These are phyloP conservation scores for Apostasia shenzhenica DNA, from an alignment of 106 monocot genomes.

Conservation along the genomic window DNA sequence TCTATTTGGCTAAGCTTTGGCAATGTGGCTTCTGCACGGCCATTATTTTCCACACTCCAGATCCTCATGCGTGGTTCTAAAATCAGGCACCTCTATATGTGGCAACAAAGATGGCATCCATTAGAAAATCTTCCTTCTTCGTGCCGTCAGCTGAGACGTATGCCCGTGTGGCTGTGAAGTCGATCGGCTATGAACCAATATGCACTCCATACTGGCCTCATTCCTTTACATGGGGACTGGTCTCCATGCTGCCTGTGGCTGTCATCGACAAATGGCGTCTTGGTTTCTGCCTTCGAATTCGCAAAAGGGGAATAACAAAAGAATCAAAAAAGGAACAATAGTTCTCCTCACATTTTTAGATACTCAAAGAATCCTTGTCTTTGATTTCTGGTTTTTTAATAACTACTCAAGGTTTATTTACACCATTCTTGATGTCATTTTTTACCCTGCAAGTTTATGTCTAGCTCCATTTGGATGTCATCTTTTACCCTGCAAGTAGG, in stretches of 20 bases:
- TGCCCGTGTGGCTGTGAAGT: slow-evolving; percentile 45
- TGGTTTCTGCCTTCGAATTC: slow-evolving; percentile 54
- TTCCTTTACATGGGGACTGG: slow-evolving; percentile 61
- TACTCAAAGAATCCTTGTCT: no score
- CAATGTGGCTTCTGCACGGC: no score
- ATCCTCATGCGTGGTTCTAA: slow-evolving; percentile 4
- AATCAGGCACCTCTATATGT: slow-evolving; percentile 81
- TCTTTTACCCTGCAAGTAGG: no score
- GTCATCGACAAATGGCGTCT: slow-evolving; percentile 69
- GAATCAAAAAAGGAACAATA: slow-evolving; percentile 44
- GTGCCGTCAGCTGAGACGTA: slow-evolving; percentile 75
- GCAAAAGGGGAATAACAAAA: slow-evolving; percentile 68
- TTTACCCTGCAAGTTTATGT: no score
- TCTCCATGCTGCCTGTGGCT: slow-evolving; percentile 52
- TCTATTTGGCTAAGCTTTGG: no score
- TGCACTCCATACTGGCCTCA: slow-evolving; percentile 98
- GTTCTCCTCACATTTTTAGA: neutral
- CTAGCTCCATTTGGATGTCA: no score
- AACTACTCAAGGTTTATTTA: no score
- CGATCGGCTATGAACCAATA: slow-evolving; percentile 71
- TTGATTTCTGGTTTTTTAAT: no score
- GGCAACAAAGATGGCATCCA: slow-evolving; percentile 94
- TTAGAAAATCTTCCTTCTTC: slow-evolving; percentile 66
- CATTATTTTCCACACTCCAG: no score
- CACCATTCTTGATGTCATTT: no score